These are phyloP conservation scores for Starmera amethionina DNA, from an alignment of 805 yeast genomes.

Conservation along the genomic window DNA sequence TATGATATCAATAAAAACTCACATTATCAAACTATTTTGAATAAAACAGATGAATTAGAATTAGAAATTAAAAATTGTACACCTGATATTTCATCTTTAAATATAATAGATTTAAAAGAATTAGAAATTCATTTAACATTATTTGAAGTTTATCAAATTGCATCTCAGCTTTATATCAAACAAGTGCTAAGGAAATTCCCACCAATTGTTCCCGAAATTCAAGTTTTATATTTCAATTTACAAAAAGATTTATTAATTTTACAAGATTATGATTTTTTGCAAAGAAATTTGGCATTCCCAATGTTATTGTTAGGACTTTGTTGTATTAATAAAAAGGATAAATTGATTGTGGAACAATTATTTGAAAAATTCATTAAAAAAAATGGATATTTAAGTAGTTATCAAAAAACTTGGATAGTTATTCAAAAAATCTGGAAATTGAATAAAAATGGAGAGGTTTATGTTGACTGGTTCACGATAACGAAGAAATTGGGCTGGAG, in stretches of 20 bases:
- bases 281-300: slow-evolving; percentile 35
- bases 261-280: slow-evolving; percentile 35
- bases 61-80: slow-evolving; percentile 30
- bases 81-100: slow-evolving; percentile 35
- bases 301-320: slow-evolving; percentile 28
- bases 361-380: slow-evolving; percentile 17
- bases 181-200: slow-evolving; percentile 42
- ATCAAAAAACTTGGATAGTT: slow-evolving; percentile 26
- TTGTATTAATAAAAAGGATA: slow-evolving; percentile 12
- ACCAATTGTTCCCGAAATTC: slow-evolving; percentile 44
- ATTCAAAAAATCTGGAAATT: slow-evolving; percentile 29
- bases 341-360: slow-evolving; percentile 15
- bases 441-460: slow-evolving; percentile 21
- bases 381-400: slow-evolving; percentile 25
- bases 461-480: slow-evolving; percentile 34
- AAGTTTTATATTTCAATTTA: slow-evolving; percentile 37
- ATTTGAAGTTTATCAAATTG: slow-evolving; percentile 48
- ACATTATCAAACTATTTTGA: slow-evolving; percentile 9
- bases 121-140: slow-evolving; percentile 48
- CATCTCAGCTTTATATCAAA: slow-evolving; percentile 42
- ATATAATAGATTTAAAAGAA: slow-evolving; percentile 24
- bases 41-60: slow-evolving; percentile 27
- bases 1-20: slow-evolving; percentile 11
- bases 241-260: slow-evolving; percentile 41
- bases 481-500: slow-evolving; percentile 31